These are phyloP conservation scores for Fraxinus sp. DNA, from an alignment of 305 asterid species.

Conservation along the genomic window DNA sequence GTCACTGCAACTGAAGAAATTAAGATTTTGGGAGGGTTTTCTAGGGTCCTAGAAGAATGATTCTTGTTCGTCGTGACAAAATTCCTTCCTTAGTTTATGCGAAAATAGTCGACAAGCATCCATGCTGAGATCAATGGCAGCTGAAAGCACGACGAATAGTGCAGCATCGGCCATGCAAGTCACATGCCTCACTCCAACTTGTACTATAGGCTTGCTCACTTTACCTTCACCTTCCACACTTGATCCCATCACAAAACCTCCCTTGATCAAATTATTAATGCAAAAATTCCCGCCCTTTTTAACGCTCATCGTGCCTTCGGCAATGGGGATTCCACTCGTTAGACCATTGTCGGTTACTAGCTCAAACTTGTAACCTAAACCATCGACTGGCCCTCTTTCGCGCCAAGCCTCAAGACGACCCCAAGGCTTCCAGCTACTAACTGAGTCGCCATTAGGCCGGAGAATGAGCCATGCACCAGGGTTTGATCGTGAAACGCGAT, in stretches of 20 bases:
- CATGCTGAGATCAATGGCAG: slow-evolving; percentile 85
- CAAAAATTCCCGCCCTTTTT: slow-evolving; percentile 69
- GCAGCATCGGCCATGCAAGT: slow-evolving; percentile 85
- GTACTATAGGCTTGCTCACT: slow-evolving; percentile 57
- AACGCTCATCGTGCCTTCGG: slow-evolving; percentile 61
- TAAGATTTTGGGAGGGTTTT: neutral
- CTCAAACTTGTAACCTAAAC: slow-evolving; percentile 76
- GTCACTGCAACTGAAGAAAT: slow-evolving; percentile 41
- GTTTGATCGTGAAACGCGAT: slow-evolving; percentile 75
- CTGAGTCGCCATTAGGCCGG: slow-evolving; percentile 58
- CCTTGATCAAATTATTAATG: slow-evolving; percentile 50
- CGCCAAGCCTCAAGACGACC: slow-evolving; percentile 95
- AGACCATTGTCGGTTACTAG: slow-evolving; percentile 58
- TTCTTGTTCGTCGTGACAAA: slow-evolving; percentile 51
- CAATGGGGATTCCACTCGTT: slow-evolving; percentile 57
- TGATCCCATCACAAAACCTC: slow-evolving; percentile 75
- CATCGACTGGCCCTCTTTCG: slow-evolving; percentile 61
- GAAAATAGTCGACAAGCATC: slow-evolving; percentile 76
- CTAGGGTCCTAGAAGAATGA: slow-evolving; percentile 18
- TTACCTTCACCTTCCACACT: slow-evolving; percentile 77
- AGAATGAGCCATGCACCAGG: slow-evolving; percentile 93
- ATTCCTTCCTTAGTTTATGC: slow-evolving; percentile 67
- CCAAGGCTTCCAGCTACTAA: slow-evolving; percentile 91
- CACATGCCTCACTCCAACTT: slow-evolving; percentile 72
- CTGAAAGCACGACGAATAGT: slow-evolving; percentile 65